phyloP scores from a whole-genome alignment of 345 rosid genomes.

The Gynandropsis gynandra region DNA sequence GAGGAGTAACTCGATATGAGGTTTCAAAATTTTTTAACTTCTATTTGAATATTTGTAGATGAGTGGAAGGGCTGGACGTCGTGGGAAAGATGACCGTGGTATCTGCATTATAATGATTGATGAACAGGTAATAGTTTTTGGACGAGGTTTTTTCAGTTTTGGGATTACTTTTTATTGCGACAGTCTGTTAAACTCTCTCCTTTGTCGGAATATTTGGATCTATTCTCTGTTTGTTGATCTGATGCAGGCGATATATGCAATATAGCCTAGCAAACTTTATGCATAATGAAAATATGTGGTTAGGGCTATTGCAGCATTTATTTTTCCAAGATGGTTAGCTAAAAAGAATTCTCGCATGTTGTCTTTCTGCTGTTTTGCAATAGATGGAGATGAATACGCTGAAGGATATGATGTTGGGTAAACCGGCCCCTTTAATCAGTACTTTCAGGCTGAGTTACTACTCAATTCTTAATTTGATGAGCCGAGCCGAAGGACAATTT shows the following conservation, averaged over 20 bases:
- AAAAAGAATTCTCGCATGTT: constrained; percentile 7
- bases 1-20: not conserved
- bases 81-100: constrained; percentile 96
- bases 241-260: not conserved
- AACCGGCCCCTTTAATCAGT: constrained; percentile 97
- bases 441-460: constrained; percentile 97
- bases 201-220: not conserved
- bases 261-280: constrained; percentile 7
- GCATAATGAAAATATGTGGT: not conserved
- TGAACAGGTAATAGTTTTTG: constrained; percentile 55
- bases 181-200: constrained; percentile 8
- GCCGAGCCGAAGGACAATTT: constrained; percentile 99
- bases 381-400: constrained; percentile 96
- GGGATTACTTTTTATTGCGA: not conserved
- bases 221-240: constrained; percentile 4
- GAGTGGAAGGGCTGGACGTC: constrained; percentile 99
- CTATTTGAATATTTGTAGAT: constrained; percentile 47
- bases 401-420: constrained; percentile 93
- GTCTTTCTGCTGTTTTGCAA: constrained; percentile 18
- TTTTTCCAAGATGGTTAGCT: constrained; percentile 11
- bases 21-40: constrained; percentile 13
- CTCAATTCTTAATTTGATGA: constrained; percentile 90
- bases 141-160: not conserved
- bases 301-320: too few relatives aligned
- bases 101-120: constrained; percentile 95